Conservation (phyloP, 768 basidiomycete genomes). For the Aureoboletus auriporus region DNA sequence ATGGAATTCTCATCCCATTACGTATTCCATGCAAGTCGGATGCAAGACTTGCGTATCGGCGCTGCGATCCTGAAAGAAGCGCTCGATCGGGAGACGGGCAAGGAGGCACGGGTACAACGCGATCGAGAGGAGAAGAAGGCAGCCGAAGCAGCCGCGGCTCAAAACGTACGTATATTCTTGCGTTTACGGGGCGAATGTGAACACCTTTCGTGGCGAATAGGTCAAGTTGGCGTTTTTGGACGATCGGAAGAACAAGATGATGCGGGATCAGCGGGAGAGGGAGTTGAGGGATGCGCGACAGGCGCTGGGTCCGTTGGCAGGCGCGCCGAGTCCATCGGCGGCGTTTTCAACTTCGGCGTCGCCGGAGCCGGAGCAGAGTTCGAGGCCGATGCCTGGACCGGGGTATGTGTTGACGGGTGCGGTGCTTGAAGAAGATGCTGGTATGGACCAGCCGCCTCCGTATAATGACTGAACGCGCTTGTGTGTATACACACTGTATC, state of each 20-base stretch:
- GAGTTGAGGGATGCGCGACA: slow-evolving; percentile 42
- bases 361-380: neutral
- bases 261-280: slow-evolving; percentile 58
- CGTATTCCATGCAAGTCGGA: slow-evolving; percentile 48
- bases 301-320: slow-evolving; percentile 1
- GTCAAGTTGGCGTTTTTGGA: slow-evolving; percentile 79
- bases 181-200: too few species aligned
- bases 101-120: slow-evolving; percentile 44
- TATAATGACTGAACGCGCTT: slow-evolving; percentile 10
- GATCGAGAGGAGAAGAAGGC: slow-evolving; percentile 58
- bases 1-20: slow-evolving; percentile 73
- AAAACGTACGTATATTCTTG: slow-evolving; percentile 41
- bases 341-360: neutral
- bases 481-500: slow-evolving; percentile 3
- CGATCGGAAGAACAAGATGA: slow-evolving; percentile 58
- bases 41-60: slow-evolving; percentile 59
- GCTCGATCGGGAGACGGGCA: slow-evolving; percentile 46
- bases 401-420: slow-evolving; percentile 14
- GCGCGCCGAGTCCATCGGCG: too few species aligned
- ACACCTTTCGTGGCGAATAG: slow-evolving; percentile 40
- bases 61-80: slow-evolving; percentile 62
- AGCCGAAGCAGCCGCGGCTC: slow-evolving; percentile 46
- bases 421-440: slow-evolving; percentile 2
- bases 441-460: slow-evolving; percentile 19
- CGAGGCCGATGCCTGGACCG: slow-evolving; percentile 22